Evolutionary conservation across 768 basidiomycete species (phyloP).

Genomic region (Lactarius evosmus): DNA sequence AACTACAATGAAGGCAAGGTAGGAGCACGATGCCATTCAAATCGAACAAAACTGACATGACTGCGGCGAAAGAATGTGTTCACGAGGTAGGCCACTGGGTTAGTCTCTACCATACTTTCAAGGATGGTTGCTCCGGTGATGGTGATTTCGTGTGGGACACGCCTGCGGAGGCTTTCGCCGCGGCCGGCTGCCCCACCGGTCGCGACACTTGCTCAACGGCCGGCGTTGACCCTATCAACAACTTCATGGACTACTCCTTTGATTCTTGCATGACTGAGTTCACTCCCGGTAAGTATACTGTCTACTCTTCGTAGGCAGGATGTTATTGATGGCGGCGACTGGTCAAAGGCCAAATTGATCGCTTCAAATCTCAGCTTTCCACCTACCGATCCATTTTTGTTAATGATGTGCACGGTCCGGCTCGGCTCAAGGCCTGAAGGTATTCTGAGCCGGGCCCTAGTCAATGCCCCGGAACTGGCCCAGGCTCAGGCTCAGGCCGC

Average conservation of each 20-base stretch:
- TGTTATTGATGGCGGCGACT: not conserved
- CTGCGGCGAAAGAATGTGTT: slow-evolving; percentile 38
- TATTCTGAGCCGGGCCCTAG: no score
- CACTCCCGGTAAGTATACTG: slow-evolving; percentile 40
- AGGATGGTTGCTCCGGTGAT: slow-evolving; percentile 45
- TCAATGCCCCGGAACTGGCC: no score
- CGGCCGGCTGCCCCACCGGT: slow-evolving; percentile 37
- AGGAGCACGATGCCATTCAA: no score
- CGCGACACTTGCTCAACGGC: no score
- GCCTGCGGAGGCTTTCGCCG: slow-evolving; percentile 44
- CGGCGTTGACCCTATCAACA: slow-evolving; percentile 45
- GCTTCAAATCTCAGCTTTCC: no score
- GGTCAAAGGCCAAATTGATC: slow-evolving; percentile 34
- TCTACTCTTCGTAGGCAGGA: not conserved
- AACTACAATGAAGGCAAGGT: no score
- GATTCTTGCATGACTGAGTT: slow-evolving; percentile 51
- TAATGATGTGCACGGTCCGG: no score
- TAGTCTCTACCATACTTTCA: slow-evolving; percentile 58
- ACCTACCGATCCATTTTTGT: no score
- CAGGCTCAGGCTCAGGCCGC: no score
- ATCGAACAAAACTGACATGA: not conserved
- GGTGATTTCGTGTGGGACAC: no score
- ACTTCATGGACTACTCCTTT: slow-evolving; percentile 54
- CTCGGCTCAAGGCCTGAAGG: no score
- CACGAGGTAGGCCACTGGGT: slow-evolving; percentile 64